Conservation (phyloP, 2,329 filamentous ascomycete species). For the Fusarium robinianum region DNA sequence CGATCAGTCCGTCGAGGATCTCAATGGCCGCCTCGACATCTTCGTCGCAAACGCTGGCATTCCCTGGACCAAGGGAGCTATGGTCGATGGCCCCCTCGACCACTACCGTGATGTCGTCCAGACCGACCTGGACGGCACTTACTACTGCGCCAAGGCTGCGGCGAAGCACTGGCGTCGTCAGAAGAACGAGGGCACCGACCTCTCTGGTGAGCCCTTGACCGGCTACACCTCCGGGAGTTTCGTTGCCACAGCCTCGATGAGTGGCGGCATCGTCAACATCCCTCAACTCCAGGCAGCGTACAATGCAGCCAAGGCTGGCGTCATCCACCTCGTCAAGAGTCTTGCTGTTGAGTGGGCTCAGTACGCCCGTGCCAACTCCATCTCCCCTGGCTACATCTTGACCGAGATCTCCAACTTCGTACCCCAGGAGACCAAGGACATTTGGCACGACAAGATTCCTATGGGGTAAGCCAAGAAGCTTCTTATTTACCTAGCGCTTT, state of each 20-base stretch:
- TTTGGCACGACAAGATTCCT: slow-evolving; percentile 37
- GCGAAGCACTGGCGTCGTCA: slow-evolving; percentile 70
- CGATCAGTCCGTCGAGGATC: slow-evolving; percentile 59
- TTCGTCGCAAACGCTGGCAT: slow-evolving; percentile 79
- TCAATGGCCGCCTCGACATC: slow-evolving; percentile 73
- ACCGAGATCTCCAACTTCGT: slow-evolving; percentile 37
- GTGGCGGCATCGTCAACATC: slow-evolving; percentile 55
- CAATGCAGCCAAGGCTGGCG: slow-evolving; percentile 60
- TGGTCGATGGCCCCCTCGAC: slow-evolving; percentile 66
- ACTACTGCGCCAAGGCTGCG: slow-evolving; percentile 72
- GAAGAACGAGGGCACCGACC: slow-evolving; percentile 62
- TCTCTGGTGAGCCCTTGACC: slow-evolving; percentile 26
- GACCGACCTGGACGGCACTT: slow-evolving; percentile 74
- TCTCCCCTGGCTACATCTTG: slow-evolving; percentile 46
- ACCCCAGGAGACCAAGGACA: slow-evolving; percentile 33
- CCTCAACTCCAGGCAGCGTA: slow-evolving; percentile 60
- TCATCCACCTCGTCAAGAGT: slow-evolving; percentile 60
- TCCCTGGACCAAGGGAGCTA: slow-evolving; percentile 69
- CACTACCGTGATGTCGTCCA: slow-evolving; percentile 69
- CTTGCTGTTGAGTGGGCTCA: slow-evolving; percentile 61
- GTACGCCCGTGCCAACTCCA: slow-evolving; percentile 61
- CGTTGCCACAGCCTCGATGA: slow-evolving; percentile 58
- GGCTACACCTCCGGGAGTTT: slow-evolving; percentile 49
- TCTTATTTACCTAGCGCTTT: background rate
- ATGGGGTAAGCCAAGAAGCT: slow-evolving; percentile 21